A percentile compares a stretch with the other conserved stretches of the same genome.
Conservation (phyloP, 768 basidiomycete genomes). For the Hydnomerulius pinastri region DNA sequence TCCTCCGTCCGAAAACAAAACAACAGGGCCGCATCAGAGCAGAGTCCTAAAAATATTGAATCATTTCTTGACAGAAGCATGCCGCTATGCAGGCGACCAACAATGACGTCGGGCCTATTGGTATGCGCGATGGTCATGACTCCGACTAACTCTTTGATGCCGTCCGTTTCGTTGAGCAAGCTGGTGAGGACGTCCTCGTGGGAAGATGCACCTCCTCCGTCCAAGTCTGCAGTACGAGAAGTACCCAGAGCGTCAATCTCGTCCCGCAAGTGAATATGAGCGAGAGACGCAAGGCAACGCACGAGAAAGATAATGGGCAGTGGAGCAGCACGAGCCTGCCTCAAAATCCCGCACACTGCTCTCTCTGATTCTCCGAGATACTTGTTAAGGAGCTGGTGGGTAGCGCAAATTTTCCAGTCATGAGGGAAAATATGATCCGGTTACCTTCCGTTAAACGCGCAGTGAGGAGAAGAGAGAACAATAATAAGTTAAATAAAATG, state of each 20-base stretch:
- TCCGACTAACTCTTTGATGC: slow-evolving; percentile 90
- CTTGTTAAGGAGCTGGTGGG: no score
- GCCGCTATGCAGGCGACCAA: slow-evolving; percentile 40
- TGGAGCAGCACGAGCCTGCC: no score
- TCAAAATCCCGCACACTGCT: no score
- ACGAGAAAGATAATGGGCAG: no score
- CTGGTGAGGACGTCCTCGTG: slow-evolving; percentile 93
- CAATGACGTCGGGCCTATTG: slow-evolving; percentile 91
- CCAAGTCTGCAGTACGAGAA: slow-evolving; percentile 59
- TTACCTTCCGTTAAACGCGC: no score
- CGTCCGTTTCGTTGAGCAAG: slow-evolving; percentile 97
- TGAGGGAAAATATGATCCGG: no score
- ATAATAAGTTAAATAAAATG: no score
- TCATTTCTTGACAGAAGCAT: no score
- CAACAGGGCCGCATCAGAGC: slow-evolving; percentile 95
- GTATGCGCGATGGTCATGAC: slow-evolving; percentile 98
- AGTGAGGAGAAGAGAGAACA: no score
- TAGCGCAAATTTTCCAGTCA: no score
- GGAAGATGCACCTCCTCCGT: slow-evolving; percentile 52
- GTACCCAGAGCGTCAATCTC: slow-evolving; percentile 95
- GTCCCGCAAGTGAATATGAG: slow-evolving; percentile 56
- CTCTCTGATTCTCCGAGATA: no score
- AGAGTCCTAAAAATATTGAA: slow-evolving; percentile 71
- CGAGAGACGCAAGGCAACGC: not conserved
- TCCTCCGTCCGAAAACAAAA: no score